Evolutionary conservation across 2,329 filamentous ascomycete genomes (phyloP).

Genomic region (Ophiostoma novo-ulmi): DNA sequence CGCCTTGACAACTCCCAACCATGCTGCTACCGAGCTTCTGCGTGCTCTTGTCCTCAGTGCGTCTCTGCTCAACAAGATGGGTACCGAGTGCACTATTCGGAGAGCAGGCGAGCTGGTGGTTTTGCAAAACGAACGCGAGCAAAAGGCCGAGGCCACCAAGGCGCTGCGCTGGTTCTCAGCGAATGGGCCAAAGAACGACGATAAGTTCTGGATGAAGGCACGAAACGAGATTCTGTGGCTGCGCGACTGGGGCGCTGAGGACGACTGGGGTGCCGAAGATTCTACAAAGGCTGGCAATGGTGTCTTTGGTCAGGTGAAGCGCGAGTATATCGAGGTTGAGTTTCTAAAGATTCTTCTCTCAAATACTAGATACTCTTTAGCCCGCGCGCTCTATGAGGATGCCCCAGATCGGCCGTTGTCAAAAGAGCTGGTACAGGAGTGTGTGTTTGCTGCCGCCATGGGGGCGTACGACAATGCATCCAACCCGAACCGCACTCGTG

Average conservation of each 20-base stretch:
- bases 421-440: slow-evolving; percentile 50
- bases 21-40: slow-evolving; percentile 53
- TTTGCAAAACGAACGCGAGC: slow-evolving; percentile 58
- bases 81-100: slow-evolving; percentile 48
- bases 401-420: slow-evolving; percentile 47
- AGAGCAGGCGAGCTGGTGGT: slow-evolving; percentile 59
- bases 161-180: slow-evolving; percentile 51
- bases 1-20: slow-evolving; percentile 56
- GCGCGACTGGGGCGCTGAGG: slow-evolving; percentile 61
- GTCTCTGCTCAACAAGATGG: slow-evolving; percentile 46
- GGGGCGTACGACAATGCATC: slow-evolving; percentile 74
- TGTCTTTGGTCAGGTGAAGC: slow-evolving; percentile 55
- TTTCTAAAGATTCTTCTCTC: slow-evolving; percentile 63
- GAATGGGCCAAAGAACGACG: slow-evolving; percentile 53
- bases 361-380: slow-evolving; percentile 56
- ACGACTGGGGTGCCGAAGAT: slow-evolving; percentile 32
- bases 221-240: slow-evolving; percentile 68
- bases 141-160: slow-evolving; percentile 54
- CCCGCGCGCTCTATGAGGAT: slow-evolving; percentile 57
- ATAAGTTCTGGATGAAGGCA: slow-evolving; percentile 57
- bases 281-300: slow-evolving; percentile 38
- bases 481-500: slow-evolving; percentile 71
- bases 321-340: slow-evolving; percentile 62
- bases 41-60: slow-evolving; percentile 60
- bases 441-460: slow-evolving; percentile 59